These are phyloP conservation scores for Tolypocladium capitatum DNA, from an alignment of 2,329 filamentous ascomycete species.

Conservation along the genomic window DNA sequence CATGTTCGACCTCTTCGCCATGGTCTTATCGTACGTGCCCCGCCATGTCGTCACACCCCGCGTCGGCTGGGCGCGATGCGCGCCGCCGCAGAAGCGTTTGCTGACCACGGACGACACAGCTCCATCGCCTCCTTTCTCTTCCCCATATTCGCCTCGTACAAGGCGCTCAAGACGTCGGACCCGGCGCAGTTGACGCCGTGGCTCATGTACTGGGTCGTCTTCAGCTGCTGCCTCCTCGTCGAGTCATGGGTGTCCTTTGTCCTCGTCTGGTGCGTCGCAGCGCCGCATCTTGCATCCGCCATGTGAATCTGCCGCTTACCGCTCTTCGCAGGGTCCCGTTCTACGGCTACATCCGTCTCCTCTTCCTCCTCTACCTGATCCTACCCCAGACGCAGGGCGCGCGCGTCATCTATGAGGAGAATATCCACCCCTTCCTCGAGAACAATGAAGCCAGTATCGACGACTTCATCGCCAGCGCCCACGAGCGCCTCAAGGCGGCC, in stretches of 20 bases:
- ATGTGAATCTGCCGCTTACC: background rate
- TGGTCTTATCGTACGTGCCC: conserved; percentile 57
- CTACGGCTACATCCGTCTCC: conserved; percentile 80
- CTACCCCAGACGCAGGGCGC: conserved; percentile 96
- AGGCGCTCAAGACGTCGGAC: conserved; percentile 86
- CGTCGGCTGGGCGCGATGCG: background rate
- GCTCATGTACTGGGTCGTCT: conserved; percentile 98
- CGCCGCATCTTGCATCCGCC: background rate
- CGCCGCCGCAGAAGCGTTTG: background rate
- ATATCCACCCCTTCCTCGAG: conserved; percentile 77
- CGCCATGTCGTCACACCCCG: conserved; percentile 9
- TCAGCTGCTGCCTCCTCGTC: conserved; percentile 65
- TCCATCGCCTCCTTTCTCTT: conserved; percentile 83
- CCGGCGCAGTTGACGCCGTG: conserved; percentile 86
- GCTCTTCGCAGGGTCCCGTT: conserved; percentile 60
- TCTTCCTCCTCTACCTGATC: conserved; percentile 85
- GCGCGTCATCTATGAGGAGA: conserved; percentile 67
- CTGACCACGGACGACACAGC: conserved; percentile 29
- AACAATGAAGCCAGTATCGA: conserved; percentile 85
- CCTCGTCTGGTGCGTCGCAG: conserved; percentile 52
- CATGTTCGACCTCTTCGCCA: conserved; percentile 70
- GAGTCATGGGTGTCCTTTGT: conserved; percentile 86
- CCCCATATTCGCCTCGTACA: conserved; percentile 94
- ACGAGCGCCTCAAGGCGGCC: conserved; percentile 64
- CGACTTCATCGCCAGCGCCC: conserved; percentile 68